Percentiles rank a stretch among this genome's conserved stretches.
Conservation (phyloP, 108 stramenopile genomes). For the Nitzschia sp. region DNA sequence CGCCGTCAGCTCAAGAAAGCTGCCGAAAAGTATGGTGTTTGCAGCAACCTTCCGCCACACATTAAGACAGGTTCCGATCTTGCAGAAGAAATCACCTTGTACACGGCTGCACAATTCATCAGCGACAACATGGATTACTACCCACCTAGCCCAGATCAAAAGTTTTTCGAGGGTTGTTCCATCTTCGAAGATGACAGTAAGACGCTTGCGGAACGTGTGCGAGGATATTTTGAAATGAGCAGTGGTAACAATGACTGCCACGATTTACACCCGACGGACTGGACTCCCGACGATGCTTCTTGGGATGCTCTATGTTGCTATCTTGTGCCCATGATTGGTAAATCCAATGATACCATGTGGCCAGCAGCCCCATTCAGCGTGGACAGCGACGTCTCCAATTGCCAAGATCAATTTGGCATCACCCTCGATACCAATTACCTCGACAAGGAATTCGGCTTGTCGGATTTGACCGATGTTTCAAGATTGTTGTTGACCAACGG, state of each 20-base stretch:
- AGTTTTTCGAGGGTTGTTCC: slow-evolving; percentile 49
- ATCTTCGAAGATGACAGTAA: slow-evolving; percentile 47
- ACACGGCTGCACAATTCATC: slow-evolving; percentile 61
- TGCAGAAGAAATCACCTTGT: slow-evolving; percentile 48
- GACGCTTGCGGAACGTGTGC: slow-evolving; percentile 25
- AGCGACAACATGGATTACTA: slow-evolving; percentile 76
- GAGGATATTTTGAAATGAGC: slow-evolving; percentile 10
- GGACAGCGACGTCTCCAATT: slow-evolving; percentile 53
- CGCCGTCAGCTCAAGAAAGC: slow-evolving; percentile 11
- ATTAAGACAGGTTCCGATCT: slow-evolving; percentile 40
- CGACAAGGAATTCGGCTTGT: slow-evolving; percentile 52
- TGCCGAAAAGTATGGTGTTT: slow-evolving; percentile 42
- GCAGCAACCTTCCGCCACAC: slow-evolving; percentile 44
- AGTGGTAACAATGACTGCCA: slow-evolving; percentile 58
- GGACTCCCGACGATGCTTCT: not conserved
- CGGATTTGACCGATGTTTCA: slow-evolving; percentile 41
- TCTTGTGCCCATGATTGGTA: not conserved
- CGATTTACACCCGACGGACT: not conserved
- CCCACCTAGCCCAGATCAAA: slow-evolving; percentile 53
- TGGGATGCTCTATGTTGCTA: not conserved
- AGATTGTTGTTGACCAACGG: slow-evolving; percentile 74
- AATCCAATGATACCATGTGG: slow-evolving; percentile 23
- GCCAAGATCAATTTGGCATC: slow-evolving; percentile 59
- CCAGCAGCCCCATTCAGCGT: slow-evolving; percentile 12
- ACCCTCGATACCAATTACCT: slow-evolving; percentile 47